Percentiles rank a stretch among this genome's conserved stretches.
These are phyloP conservation scores for Blastomyces silverae DNA, from an alignment of 2,329 filamentous ascomycete species.

Conservation along the genomic window DNA sequence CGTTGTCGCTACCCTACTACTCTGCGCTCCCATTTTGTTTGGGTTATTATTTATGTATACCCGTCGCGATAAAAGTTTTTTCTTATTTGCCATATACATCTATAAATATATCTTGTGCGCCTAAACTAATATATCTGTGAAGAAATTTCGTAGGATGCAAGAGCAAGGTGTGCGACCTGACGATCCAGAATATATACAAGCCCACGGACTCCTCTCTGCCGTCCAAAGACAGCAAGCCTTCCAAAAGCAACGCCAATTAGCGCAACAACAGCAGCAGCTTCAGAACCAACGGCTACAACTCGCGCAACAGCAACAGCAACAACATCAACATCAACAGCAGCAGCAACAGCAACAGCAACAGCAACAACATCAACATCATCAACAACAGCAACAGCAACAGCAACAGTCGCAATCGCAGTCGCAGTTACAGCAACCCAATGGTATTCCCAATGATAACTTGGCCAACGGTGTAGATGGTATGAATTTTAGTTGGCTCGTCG, in stretches of 20 bases:
- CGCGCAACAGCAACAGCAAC: constrained; percentile 40
- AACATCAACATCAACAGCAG: constrained; percentile 30
- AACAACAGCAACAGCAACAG: constrained; percentile 35
- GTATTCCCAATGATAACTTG: constrained; percentile 27
- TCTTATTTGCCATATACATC: not conserved
- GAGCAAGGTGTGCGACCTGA: constrained; percentile 69
- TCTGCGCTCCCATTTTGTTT: constrained; percentile 13
- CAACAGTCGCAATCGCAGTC: constrained; percentile 41
- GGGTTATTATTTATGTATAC: not conserved
- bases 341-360: constrained; percentile 29
- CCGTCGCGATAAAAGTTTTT: no score
- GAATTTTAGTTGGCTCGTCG: constrained; percentile 2
- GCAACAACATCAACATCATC: constrained; percentile 37
- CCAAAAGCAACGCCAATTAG: constrained; percentile 48
- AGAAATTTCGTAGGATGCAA: constrained; percentile 91
- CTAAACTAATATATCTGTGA: constrained; percentile 33
- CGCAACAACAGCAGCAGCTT: constrained; percentile 42
- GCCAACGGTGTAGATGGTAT: constrained; percentile 42
- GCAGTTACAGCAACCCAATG: constrained; percentile 38
- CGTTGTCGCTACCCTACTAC: constrained; percentile 21
- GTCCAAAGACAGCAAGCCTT: constrained; percentile 60
- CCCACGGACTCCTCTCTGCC: constrained; percentile 64
- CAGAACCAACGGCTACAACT: constrained; percentile 44
- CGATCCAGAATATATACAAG: constrained; percentile 83
- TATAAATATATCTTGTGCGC: not conserved